These are phyloP conservation scores for Escallonia rubra DNA, from an alignment of 129 eudicot genomes.

Conservation along the genomic window DNA sequence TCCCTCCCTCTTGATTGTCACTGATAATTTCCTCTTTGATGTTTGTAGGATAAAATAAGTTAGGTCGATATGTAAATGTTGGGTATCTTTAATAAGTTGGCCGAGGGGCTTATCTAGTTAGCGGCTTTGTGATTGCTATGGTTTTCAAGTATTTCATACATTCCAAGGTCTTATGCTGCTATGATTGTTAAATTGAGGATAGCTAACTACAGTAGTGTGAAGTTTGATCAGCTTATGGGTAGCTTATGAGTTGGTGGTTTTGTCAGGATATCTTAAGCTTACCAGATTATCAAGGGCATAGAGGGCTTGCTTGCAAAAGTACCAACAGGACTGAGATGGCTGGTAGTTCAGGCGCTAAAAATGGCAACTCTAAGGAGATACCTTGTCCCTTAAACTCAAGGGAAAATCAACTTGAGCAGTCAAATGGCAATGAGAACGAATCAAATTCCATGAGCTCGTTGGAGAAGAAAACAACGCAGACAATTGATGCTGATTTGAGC, in stretches of 20 bases:
- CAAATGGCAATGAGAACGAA: slow-evolving; percentile 21
- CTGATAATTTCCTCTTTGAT: too few species aligned
- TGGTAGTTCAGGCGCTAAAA: slow-evolving; percentile 13
- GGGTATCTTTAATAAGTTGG: background rate
- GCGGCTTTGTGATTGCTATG: slow-evolving; percentile 3
- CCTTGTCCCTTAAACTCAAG: slow-evolving; percentile 5
- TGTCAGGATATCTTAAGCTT: slow-evolving; percentile 27
- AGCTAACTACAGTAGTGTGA: too few species aligned
- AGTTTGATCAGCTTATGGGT: too few species aligned
- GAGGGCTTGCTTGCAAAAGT: background rate
- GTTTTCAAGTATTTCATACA: background rate
- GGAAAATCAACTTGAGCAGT: slow-evolving; percentile 24
- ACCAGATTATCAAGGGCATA: slow-evolving; percentile 13
- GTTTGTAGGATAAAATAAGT: too few species aligned
- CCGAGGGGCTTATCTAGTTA: background rate
- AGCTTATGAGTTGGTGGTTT: background rate
- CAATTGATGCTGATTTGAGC: slow-evolving; percentile 4
- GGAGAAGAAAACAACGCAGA: slow-evolving; percentile 24
- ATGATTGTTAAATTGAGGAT: too few species aligned
- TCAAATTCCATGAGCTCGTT: slow-evolving; percentile 17
- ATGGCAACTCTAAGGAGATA: slow-evolving; percentile 24
- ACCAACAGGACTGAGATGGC: slow-evolving; percentile 8
- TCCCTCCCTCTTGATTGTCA: too few species aligned
- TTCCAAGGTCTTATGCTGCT: background rate
- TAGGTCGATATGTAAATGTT: background rate